Conservation (phyloP, 2,329 filamentous ascomycete species). For the Phaeomoniella chlamydospora region DNA sequence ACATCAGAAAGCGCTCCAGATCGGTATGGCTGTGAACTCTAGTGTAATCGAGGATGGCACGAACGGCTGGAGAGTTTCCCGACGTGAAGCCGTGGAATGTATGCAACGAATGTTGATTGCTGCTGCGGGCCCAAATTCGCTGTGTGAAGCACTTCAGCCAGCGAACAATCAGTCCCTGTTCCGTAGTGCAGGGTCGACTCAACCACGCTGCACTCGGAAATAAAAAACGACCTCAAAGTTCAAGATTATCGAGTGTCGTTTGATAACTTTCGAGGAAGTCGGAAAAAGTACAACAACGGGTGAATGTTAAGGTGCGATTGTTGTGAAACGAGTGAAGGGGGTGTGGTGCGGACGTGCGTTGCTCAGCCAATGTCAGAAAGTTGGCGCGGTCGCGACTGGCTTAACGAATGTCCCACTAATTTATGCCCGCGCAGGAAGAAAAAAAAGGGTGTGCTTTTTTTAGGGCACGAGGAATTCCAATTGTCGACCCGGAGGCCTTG, state of each 20-base stretch:
- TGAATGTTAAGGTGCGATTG: conserved; percentile 9
- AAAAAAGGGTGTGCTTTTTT: conserved; percentile 1
- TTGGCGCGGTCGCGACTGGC: conserved; percentile 11
- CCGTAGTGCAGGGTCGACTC: too few relatives aligned
- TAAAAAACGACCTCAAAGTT: too few relatives aligned
- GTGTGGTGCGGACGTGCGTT: conserved; percentile 11
- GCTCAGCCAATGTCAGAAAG: conserved; percentile 13
- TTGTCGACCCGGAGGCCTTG: not conserved
- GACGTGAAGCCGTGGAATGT: too few relatives aligned
- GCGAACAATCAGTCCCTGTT: too few relatives aligned
- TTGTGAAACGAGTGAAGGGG: conserved; percentile 16
- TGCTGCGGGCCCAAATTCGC: too few relatives aligned
- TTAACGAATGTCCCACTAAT: conserved; percentile 3
- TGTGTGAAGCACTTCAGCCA: too few relatives aligned
- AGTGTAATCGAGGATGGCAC: conserved; percentile 3
- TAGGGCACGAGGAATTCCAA: not conserved
- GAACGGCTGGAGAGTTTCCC: too few relatives aligned
- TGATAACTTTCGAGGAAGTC: too few relatives aligned
- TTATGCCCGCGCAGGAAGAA: conserved; percentile 4
- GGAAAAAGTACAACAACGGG: too few relatives aligned
- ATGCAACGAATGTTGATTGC: too few relatives aligned
- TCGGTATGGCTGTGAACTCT: not conserved
- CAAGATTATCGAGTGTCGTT: too few relatives aligned
- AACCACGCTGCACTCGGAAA: too few relatives aligned
- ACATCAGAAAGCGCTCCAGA: not conserved